Evolutionary conservation across 805 yeast species (phyloP).

Genomic region (Lipomyces orientalis): DNA sequence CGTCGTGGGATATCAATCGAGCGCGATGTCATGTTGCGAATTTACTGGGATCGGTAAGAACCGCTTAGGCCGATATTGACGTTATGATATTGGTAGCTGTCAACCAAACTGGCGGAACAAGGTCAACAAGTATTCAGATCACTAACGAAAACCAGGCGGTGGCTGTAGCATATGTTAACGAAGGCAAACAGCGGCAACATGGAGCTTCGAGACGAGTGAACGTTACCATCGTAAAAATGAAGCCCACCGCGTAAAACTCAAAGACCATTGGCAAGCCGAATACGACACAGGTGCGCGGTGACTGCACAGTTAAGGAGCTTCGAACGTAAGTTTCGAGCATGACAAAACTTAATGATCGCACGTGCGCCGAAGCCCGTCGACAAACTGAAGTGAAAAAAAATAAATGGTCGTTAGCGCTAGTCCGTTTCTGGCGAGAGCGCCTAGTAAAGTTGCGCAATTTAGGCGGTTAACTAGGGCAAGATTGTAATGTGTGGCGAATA

Average conservation of each 20-base stretch:
- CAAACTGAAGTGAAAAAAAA: too few relatives aligned
- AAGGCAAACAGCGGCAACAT: background rate
- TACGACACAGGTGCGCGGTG: background rate
- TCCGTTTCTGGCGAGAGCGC: too few relatives aligned
- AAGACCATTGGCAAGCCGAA: background rate
- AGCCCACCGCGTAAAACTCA: background rate
- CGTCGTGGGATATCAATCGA: conserved; percentile 21
- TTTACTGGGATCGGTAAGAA: background rate
- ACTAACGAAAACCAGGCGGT: background rate
- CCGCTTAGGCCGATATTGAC: background rate
- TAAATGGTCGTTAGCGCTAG: too few relatives aligned
- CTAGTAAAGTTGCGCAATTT: too few relatives aligned
- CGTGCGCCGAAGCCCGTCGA: background rate
- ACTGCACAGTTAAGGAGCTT: background rate
- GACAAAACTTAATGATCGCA: background rate
- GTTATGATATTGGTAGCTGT: background rate
- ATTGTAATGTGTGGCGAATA: too few relatives aligned
- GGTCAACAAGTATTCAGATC: background rate
- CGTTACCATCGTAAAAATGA: background rate
- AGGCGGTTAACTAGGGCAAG: too few relatives aligned
- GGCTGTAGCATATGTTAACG: background rate
- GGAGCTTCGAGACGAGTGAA: background rate
- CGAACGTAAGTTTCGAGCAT: background rate
- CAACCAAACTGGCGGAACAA: background rate
- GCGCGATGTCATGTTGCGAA: conserved; percentile 15